Percentiles rank a stretch among this genome's conserved stretches.
phyloP scores from a whole-genome alignment of 2,329 filamentous ascomycete genomes.

The Colletotrichum orchidophilum region DNA sequence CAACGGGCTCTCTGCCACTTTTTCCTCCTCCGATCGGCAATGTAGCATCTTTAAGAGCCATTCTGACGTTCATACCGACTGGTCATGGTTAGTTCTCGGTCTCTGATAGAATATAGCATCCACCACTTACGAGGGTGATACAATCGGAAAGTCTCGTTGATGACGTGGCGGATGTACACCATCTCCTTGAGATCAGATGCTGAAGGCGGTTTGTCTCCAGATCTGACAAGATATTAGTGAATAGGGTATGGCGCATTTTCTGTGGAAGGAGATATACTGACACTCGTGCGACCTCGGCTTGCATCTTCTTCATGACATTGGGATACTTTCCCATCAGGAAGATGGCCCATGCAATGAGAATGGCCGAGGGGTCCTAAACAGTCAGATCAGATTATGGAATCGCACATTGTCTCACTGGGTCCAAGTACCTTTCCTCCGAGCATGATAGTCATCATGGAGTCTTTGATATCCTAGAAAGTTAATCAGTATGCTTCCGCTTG shows the following conservation, averaged over 20 bases:
- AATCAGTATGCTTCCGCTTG: neutral
- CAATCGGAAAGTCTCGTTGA: neutral
- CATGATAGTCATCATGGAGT: neutral
- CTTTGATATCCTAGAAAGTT: neutral
- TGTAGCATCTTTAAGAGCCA: neutral
- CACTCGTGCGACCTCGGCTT: neutral
- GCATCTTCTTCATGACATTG: neutral
- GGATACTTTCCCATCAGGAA: neutral
- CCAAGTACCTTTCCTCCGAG: neutral
- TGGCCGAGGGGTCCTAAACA: neutral
- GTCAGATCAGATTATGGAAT: neutral
- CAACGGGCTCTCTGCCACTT: neutral
- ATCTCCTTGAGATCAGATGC: neutral
- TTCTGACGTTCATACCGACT: neutral
- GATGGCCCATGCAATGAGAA: neutral
- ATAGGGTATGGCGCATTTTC: neutral
- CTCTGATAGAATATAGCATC: neutral
- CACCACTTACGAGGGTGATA: neutral
- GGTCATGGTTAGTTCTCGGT: neutral
- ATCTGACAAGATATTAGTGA: neutral
- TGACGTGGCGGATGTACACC: neutral
- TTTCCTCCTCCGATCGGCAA: neutral
- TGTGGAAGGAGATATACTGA: neutral
- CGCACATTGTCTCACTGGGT: neutral
- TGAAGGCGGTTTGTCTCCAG: neutral